Percentiles rank a stretch among this genome's conserved stretches.
Conservation (phyloP, 371 early-diverging fungal species). For the Mortierella sp. region DNA sequence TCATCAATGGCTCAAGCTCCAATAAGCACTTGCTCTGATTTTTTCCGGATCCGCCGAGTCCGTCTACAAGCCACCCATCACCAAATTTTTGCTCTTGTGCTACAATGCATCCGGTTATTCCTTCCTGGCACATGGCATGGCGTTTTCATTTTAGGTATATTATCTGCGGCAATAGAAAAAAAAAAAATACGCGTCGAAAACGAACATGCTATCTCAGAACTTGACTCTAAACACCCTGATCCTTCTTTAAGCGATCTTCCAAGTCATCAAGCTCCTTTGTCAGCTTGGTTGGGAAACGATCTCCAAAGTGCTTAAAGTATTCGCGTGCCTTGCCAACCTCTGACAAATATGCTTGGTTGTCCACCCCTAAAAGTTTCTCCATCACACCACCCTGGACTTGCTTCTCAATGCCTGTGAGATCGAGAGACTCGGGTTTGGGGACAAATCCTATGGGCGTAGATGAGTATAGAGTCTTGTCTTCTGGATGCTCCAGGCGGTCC, state of each 20-base stretch:
- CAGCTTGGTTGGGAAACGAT: slow-evolving; percentile 57
- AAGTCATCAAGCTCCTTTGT: slow-evolving; percentile 57
- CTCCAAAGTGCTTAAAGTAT: slow-evolving; percentile 58
- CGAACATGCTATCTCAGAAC: too few relatives aligned
- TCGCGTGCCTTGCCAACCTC: slow-evolving; percentile 58
- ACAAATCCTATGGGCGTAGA: slow-evolving; percentile 62
- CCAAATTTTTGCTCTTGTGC: too few relatives aligned
- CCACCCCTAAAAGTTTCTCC: slow-evolving; percentile 57
- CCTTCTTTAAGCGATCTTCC: slow-evolving; percentile 49
- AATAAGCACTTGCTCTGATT: slow-evolving; percentile 1
- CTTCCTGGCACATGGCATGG: too few relatives aligned
- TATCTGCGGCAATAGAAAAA: too few relatives aligned
- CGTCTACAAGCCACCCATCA: not conserved
- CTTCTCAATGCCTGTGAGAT: slow-evolving; percentile 56
- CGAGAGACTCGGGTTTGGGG: slow-evolving; percentile 54
- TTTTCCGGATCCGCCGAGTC: not conserved
- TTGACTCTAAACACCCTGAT: slow-evolving; percentile 26
- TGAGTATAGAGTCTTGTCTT: slow-evolving; percentile 40
- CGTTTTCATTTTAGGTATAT: too few relatives aligned
- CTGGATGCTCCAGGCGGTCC: slow-evolving; percentile 57
- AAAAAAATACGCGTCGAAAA: too few relatives aligned
- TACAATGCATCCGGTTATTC: too few relatives aligned
- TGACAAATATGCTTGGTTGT: slow-evolving; percentile 43
- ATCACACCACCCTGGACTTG: slow-evolving; percentile 47
- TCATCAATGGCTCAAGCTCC: not conserved